Percentiles rank a stretch among this genome's conserved stretches.
These are phyloP conservation scores for Termitomyces sp. DNA, from an alignment of 768 basidiomycete genomes.

Conservation along the genomic window DNA sequence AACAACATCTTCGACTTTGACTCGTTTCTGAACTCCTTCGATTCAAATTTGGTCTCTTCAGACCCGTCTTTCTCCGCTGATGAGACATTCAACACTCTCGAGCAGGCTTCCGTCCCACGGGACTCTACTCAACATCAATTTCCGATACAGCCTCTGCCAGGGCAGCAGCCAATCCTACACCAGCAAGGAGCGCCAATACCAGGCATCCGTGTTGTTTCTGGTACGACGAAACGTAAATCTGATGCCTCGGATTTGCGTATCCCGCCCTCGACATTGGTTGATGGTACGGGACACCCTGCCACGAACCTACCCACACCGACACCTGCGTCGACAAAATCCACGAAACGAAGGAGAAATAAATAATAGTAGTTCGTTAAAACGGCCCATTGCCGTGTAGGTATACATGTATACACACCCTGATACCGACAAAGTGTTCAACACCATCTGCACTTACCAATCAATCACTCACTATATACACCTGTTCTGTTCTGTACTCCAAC, in stretches of 20 bases:
- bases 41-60: neutral
- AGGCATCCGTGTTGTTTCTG: conserved; percentile 5
- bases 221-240: conserved; percentile 14
- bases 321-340: conserved; percentile 1
- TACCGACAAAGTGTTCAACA: neutral
- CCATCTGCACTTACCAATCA: neutral
- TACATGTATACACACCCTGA: neutral
- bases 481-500: neutral
- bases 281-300: neutral
- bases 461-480: neutral
- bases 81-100: conserved; percentile 4
- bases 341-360: conserved; percentile 19
- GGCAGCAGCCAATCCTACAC: neutral
- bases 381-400: neutral
- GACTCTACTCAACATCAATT: neutral
- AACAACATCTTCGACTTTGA: conserved; percentile 14
- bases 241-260: conserved; percentile 12
- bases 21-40: conserved; percentile 14
- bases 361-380: conserved; percentile 1
- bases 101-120: neutral
- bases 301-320: neutral
- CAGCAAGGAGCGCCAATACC: conserved; percentile 10
- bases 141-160: neutral
- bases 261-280: neutral
- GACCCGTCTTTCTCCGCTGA: conserved; percentile 1